Conservation (phyloP, 202 grass and related monocot genomes). For the Musa balbisiana region DNA sequence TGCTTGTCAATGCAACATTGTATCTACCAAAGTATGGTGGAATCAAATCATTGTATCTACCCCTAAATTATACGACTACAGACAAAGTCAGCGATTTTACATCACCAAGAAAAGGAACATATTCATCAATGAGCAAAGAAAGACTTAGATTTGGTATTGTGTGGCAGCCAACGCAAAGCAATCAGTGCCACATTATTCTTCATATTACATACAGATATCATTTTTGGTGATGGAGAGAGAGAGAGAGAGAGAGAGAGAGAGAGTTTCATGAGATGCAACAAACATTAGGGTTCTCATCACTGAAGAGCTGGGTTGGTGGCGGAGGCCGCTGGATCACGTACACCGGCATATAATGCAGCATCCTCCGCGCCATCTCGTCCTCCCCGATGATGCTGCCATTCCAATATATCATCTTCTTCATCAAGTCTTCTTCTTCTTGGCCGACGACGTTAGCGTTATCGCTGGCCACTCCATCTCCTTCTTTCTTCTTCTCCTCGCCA, state of each 20-base stretch:
- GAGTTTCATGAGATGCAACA: constrained; percentile 50
- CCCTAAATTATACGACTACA: not conserved
- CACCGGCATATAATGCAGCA: constrained; percentile 33
- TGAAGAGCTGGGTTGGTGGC: constrained; percentile 42
- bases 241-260: not conserved
- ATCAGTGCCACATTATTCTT: not conserved
- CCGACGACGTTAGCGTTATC: constrained; percentile 6
- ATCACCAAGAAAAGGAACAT: too few species aligned
- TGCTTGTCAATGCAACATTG: not conserved
- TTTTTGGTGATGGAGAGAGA: not conserved
- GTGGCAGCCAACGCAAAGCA: not conserved
- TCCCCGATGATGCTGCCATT: constrained; percentile 14
- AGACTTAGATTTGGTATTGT: not conserved
- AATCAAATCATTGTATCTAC: not conserved
- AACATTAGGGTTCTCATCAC: constrained; percentile 60
- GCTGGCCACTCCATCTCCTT: constrained; percentile 12
- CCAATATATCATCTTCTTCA: constrained; percentile 59
- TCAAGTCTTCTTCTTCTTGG: constrained; percentile 50
- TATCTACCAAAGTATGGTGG: not conserved
- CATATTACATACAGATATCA: not conserved
- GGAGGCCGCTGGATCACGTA: constrained; percentile 35
- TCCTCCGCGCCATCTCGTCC: constrained; percentile 17
- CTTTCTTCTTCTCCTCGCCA: constrained; percentile 15
- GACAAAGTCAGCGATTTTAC: too few species aligned
- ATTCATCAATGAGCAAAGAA: not conserved